Evolutionary conservation across 2,329 filamentous ascomycete genomes (phyloP), one percentile per base, ranked within the genome.

Genomic region (Cadophora luteo-olivacea): DNA sequence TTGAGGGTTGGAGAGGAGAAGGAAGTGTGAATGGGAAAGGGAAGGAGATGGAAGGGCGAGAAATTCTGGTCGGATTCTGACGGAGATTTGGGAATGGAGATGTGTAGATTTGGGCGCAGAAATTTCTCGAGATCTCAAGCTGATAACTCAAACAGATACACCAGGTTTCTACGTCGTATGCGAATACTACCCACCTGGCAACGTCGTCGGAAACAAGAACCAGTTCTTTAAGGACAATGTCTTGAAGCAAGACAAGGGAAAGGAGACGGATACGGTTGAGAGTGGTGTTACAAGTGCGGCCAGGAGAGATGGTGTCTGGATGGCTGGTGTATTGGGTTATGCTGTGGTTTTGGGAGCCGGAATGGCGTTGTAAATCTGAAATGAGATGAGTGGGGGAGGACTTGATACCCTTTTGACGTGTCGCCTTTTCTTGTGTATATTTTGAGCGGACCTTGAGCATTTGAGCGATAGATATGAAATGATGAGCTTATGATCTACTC

Each of bases 141-240:
- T 61, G 25, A 66, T 3, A 38, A 57, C 24, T 4, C n/a, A 5
- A 7, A 14, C 64, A 68, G 69, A 51, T 16, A 80, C 45, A 72
- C 78, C 64, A 58, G 88, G 88, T 0, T 92, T 88, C 87, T 91
- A 86, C 77, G 81, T 92, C 0, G 88, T 88, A 29, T 93, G 90
- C 73, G 89, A 92, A 79, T 92, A 92, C 78, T 89, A 83, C 81
- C 90, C 91, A 0, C 77, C 83, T 1, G 91, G 91, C 0, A 92
- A 93, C 74, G 81, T 92, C 0, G 75, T 83, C 1, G 87, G 85
- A 0, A 76, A 81, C 71, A 88, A 85, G 68, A 79, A 76, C 45
- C 79, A 83, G n/a, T 78, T 82, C 77, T 83, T 87, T 64, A 77
- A 78, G 60, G 76, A 77, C 58, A 77, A 77, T 65, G 76, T 77